Percentiles rank a stretch among this genome's conserved stretches.
These are phyloP conservation scores for Cicer yamashitae DNA, from an alignment of 306 rosid genomes.

Conservation along the genomic window DNA sequence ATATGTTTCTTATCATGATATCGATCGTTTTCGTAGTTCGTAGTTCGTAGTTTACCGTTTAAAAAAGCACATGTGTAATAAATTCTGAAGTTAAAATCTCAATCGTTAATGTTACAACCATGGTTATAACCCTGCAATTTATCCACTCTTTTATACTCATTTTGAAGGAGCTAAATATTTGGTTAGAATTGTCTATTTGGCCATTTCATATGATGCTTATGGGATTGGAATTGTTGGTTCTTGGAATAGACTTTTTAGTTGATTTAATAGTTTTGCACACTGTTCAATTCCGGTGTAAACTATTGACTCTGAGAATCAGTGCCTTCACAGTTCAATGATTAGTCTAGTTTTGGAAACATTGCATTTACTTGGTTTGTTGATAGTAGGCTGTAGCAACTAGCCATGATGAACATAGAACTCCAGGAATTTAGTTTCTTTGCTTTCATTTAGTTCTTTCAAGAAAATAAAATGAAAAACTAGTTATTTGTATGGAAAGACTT, in stretches of 20 bases:
- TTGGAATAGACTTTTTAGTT: neutral
- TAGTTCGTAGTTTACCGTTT: no score
- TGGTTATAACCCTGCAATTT: neutral
- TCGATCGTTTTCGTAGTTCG: no score
- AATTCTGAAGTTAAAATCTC: neutral
- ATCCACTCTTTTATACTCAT: neutral
- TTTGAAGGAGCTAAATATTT: no score
- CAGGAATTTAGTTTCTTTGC: neutral
- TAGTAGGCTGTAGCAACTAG: neutral
- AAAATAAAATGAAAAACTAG: conserved; percentile 21
- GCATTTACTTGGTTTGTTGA: conserved; percentile 22
- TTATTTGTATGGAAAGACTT: conserved; percentile 19
- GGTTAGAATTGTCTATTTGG: no score
- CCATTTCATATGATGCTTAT: no score
- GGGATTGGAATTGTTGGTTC: neutral
- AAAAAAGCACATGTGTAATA: no score
- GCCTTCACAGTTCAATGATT: neutral
- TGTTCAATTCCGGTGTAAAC: neutral
- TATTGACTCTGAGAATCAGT: neutral
- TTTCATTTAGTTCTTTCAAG: conserved; percentile 18
- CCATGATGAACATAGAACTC: neutral
- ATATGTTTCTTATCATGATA: no score
- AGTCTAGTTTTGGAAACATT: neutral
- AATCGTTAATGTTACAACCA: neutral
- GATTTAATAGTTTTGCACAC: neutral